Evolutionary conservation across 805 yeast genomes (phyloP), one percentile per base, ranked within the genome.

Genomic region (Starmerella cellae): DNA sequence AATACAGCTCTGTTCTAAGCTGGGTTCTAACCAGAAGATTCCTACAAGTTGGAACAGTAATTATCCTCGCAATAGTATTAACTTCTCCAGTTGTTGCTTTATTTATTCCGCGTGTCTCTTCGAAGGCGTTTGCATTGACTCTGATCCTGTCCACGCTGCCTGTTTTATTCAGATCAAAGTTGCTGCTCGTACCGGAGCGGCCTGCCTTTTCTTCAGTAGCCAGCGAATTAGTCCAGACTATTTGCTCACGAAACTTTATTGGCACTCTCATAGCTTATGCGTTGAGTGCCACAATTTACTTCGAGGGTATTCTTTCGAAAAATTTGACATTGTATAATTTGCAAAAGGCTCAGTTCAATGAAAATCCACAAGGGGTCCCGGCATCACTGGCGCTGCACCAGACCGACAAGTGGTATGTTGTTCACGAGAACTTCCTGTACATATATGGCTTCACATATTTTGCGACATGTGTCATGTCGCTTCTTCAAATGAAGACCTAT

Each of bases 321-420:
- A 14, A 22, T 2, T 8, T 31, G 19, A 20, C 41, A 2, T n/a
- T 23, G 13, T 36, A 39, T 31, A 8, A 28, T 3, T n/a, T 26
- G 13, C 35, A 37, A 16, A 23, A n/a, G 17, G 49, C 46, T n/a
- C 34, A 40, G 21, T 35, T 37, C 23, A 21, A 21, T 3, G 39
- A 17, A 10, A 30, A 19, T 5, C 49, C 45, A 3, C 33, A 35
- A 18, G 50, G 50, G 6, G 45, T 46, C 20, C 50, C 50, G 18
- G 26, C 36, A 16, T 31, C 45, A 13, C 22, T 46, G 32, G 41
- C 49, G n/a, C 28, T 46, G 31, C 50, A 46, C 28, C 39, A 34
- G 14, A 38, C 41, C 1, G 38, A 38, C 39, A 26, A 37, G 6
- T 46, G 50, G 50, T 38, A 31, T n/a, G 26, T 35, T 3, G 6